phyloP scores from a whole-genome alignment of 2,329 filamentous ascomycete genomes.

The Aspergillus calidoustus region DNA sequence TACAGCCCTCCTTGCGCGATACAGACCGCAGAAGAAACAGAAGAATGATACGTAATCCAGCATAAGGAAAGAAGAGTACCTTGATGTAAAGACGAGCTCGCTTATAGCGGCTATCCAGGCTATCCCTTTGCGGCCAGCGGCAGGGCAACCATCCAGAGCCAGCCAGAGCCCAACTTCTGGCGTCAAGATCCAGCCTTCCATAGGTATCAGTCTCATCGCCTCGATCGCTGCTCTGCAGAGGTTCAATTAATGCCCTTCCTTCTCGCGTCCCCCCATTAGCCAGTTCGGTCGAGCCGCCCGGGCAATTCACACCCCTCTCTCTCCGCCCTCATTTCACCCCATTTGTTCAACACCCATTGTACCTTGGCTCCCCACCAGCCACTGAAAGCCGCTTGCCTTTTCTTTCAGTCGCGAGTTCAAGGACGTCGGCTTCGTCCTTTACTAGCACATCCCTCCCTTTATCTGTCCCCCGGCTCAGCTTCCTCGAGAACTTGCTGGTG shows the following conservation, averaged over 20 bases:
- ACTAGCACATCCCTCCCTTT: background rate
- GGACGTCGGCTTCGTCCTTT: background rate
- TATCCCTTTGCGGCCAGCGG: slow-evolving; percentile 44
- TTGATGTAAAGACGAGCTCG: slow-evolving; percentile 32
- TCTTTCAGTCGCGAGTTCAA: slow-evolving; percentile 13
- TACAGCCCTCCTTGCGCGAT: background rate
- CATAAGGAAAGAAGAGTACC: background rate
- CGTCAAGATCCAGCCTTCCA: slow-evolving; percentile 37
- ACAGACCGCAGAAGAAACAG: background rate
- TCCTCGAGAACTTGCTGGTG: slow-evolving; percentile 9
- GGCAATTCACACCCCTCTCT: slow-evolving; percentile 36
- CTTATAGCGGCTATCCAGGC: slow-evolving; percentile 47
- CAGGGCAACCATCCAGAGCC: slow-evolving; percentile 45
- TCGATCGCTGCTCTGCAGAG: background rate
- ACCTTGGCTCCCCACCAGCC: slow-evolving; percentile 25
- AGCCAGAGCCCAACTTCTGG: slow-evolving; percentile 42
- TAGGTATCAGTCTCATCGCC: slow-evolving; percentile 25
- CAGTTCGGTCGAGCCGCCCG: slow-evolving; percentile 26
- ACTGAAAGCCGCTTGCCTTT: slow-evolving; percentile 14
- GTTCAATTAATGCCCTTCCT: background rate
- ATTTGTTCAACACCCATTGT: slow-evolving; percentile 27
- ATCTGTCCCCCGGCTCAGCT: background rate
- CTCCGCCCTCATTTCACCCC: slow-evolving; percentile 31
- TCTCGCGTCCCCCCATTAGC: slow-evolving; percentile 10
- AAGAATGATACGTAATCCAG: background rate